These are phyloP conservation scores for Phaseolus coccineus DNA, from an alignment of 331 rosid species.

Conservation along the genomic window DNA sequence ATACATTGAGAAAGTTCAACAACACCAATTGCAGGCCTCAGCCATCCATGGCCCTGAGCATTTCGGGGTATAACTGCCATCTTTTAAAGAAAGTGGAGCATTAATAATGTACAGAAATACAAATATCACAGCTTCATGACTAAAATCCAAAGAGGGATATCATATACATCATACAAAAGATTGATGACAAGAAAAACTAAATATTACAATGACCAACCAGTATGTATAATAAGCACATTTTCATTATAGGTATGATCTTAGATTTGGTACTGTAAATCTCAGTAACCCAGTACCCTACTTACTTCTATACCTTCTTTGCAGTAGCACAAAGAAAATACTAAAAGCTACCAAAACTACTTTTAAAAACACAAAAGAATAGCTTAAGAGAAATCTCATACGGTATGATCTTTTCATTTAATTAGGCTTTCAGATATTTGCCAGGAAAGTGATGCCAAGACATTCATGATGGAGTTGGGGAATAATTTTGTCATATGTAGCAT, in stretches of 20 bases:
- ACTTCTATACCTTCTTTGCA: constrained; percentile 28
- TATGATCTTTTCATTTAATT: constrained; percentile 14
- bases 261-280: constrained; percentile 1
- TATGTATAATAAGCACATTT: constrained; percentile 19
- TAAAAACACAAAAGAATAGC: background rate
- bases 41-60: constrained; percentile 98
- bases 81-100: constrained; percentile 57
- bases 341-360: background rate
- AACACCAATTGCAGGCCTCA: constrained; percentile 96
- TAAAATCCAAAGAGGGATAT: constrained; percentile 38
- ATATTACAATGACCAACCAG: constrained; percentile 20
- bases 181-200: constrained; percentile 17
- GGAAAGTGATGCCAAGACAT: background rate
- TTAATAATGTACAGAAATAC: constrained; percentile 39
- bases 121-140: constrained; percentile 31
- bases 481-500: constrained; percentile 1
- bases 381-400: background rate
- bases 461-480: background rate
- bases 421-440: background rate
- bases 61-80: constrained; percentile 96
- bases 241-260: constrained; percentile 28
- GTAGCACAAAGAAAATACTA: constrained; percentile 20
- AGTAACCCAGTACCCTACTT: constrained; percentile 3
- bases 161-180: constrained; percentile 33
- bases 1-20: constrained; percentile 96